Evolutionary conservation across 1,284 basidiomycete species (phyloP), one percentile per base, ranked within the genome.

Genomic region (Austroboletus olivaceoglutinosus): DNA sequence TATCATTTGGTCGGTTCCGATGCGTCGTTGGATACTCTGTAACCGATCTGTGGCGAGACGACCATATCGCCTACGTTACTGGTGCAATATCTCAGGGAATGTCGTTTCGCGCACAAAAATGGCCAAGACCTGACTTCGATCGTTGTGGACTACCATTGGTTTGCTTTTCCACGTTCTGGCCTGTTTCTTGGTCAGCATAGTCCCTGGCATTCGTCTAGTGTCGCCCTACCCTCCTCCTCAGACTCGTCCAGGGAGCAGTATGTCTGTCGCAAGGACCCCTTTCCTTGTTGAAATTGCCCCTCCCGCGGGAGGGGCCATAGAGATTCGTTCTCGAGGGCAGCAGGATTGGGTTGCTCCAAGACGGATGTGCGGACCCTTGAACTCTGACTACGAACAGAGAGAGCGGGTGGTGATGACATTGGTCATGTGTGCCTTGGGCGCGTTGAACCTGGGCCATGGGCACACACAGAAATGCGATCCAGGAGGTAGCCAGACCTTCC

Each of bases 251-350:
- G 43, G 55, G 52, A 19, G 40, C 22, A 40, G 45, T 38, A 48
- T 44, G 30, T 8, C 16, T 5, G 33, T 54, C 46, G 45, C 37
- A 42, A 25, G 43, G 16, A 27, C 38, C 37, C 40, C 22, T 48
- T 55, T 54, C 52, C 50, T 53, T 5, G 53, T 54, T 67, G 66
- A 56, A 58, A 27, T 69, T 64, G 53, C 21, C 37, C 34, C 38
- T 60, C 16, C 49, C 31, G 18, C 10, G 56, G 64, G 58, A 48
- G 52, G 39, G 43, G 49, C 40, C 64, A 70, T 21, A 67, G 67
- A 70, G 65, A 70, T 62, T 69, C 44, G 59, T 57, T 69, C 69
- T 70, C 67, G 52, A 62, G 48, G 41, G 44, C 63, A 57, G 64
- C 46, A 40, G 45, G 51, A 54, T 53, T 45, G 46, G 52, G 49